A percentile compares a stretch with the other conserved stretches of the same genome.
These are phyloP conservation scores for Leavenworthia alabamica DNA, from an alignment of 345 rosid genomes.

Conservation along the genomic window DNA sequence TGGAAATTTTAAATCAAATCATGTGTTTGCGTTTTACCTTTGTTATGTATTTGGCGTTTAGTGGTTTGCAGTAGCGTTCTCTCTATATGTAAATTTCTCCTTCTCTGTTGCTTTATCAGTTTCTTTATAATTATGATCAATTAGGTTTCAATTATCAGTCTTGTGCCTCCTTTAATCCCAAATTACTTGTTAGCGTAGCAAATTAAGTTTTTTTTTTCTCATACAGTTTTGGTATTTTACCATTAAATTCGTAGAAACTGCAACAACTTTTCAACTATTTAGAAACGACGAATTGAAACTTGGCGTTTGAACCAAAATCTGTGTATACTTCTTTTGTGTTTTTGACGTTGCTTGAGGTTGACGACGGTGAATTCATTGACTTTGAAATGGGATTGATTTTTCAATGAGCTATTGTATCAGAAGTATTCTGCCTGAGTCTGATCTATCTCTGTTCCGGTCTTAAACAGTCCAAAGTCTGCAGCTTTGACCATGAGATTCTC, in stretches of 20 bases:
- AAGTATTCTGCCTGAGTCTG: constrained; percentile 93
- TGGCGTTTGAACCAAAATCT: no score
- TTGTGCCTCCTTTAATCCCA: not conserved
- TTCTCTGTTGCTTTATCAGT: not conserved
- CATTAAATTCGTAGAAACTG: not conserved
- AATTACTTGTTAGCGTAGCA: not conserved
- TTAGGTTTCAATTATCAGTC: not conserved
- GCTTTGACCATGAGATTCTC: constrained; percentile 75
- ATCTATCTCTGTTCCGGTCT: constrained; percentile 84
- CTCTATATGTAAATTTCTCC: not conserved
- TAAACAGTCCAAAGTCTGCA: constrained; percentile 85
- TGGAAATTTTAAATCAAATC: not conserved
- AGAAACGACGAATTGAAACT: not conserved
- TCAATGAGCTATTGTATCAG: constrained; percentile 86
- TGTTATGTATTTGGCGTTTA: not conserved
- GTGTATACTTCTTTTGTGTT: not conserved
- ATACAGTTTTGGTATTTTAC: not conserved
- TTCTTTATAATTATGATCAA: not conserved
- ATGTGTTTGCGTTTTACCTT: not conserved
- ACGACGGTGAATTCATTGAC: not conserved
- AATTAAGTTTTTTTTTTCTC: not conserved
- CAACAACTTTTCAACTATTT: not conserved
- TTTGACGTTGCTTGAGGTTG: not conserved
- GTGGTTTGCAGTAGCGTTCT: constrained; percentile 1
- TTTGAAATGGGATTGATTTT: constrained; percentile 68